These are phyloP conservation scores for Baudoinia panamericana DNA, from an alignment of 495 filamentous ascomycete genomes.

Conservation along the genomic window DNA sequence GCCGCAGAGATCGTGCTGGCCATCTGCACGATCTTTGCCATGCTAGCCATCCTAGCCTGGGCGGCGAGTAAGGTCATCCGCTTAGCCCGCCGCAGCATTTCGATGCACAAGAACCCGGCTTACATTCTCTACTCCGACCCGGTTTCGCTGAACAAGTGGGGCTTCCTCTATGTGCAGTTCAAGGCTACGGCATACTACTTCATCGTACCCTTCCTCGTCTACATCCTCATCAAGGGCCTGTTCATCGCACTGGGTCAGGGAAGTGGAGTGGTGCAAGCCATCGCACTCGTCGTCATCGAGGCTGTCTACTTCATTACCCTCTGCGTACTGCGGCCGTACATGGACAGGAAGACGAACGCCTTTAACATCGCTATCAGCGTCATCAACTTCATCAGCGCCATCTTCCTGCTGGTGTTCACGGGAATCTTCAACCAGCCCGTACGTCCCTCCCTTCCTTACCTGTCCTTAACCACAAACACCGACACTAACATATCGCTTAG, in stretches of 20 bases:
- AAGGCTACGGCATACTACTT: conserved; percentile 95
- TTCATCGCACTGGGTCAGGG: conserved; percentile 78
- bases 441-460: conserved; percentile 24
- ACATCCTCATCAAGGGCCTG: conserved; percentile 75
- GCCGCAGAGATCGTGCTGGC: conserved; percentile 78
- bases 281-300: conserved; percentile 78
- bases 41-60: conserved; percentile 70
- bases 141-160: conserved; percentile 89
- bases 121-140: conserved; percentile 97
- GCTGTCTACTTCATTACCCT: conserved; percentile 64
- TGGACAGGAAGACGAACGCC: conserved; percentile 98
- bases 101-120: conserved; percentile 89
- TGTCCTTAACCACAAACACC: background rate
- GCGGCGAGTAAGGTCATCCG: conserved; percentile 79
- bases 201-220: conserved; percentile 67
- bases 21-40: conserved; percentile 75
- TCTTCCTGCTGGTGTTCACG: conserved; percentile 85
- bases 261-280: conserved; percentile 63
- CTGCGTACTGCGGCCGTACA: conserved; percentile 79
- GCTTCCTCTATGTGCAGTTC: conserved; percentile 96
- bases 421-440: conserved; percentile 90
- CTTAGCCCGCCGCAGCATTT: conserved; percentile 74
- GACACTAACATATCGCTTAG: conserved; percentile 24
- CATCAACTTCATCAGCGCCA: conserved; percentile 83
- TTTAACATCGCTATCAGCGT: conserved; percentile 90